Percentiles rank a stretch among this genome's conserved stretches.
These are phyloP conservation scores for Tubosaeta sp. DNA, from an alignment of 768 basidiomycete species.

Conservation along the genomic window DNA sequence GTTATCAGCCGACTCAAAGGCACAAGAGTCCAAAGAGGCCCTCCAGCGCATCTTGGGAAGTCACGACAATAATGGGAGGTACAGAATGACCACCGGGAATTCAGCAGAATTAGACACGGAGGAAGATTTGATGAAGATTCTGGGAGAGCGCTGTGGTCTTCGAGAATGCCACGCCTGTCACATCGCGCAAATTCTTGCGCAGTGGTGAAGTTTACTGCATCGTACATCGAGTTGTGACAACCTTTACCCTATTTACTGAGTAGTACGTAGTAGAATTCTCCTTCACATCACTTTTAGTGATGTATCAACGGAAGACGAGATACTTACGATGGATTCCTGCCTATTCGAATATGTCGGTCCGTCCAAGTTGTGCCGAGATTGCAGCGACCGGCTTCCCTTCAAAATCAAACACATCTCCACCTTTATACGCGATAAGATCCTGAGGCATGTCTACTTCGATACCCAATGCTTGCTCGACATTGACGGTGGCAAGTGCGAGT, in stretches of 20 bases:
- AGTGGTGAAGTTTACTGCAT: not conserved
- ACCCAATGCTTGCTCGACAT: constrained; percentile 42
- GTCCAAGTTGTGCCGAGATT: constrained; percentile 27
- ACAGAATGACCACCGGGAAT: not conserved
- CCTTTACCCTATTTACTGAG: too few relatives aligned
- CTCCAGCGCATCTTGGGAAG: not conserved
- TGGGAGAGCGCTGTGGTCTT: not conserved
- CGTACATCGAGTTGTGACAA: too few relatives aligned
- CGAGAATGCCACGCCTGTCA: not conserved
- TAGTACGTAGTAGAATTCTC: too few relatives aligned
- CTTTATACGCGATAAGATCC: constrained; percentile 37
- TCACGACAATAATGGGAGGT: not conserved
- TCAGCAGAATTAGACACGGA: not conserved
- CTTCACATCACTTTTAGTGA: too few relatives aligned
- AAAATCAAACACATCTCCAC: constrained; percentile 35
- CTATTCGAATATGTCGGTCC: constrained; percentile 17
- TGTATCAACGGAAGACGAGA: too few relatives aligned
- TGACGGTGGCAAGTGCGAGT: constrained; percentile 36
- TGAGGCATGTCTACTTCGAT: constrained; percentile 26
- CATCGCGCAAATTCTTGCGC: not conserved
- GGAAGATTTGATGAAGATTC: not conserved
- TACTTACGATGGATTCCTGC: too few relatives aligned
- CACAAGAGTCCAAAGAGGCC: not conserved
- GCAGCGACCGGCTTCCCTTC: constrained; percentile 38
- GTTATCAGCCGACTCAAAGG: not conserved